A percentile compares a stretch with the other conserved stretches of the same genome.
These are phyloP conservation scores for Aspergillus fumigatus DNA, from an alignment of 2,329 filamentous ascomycete genomes.

Conservation along the genomic window DNA sequence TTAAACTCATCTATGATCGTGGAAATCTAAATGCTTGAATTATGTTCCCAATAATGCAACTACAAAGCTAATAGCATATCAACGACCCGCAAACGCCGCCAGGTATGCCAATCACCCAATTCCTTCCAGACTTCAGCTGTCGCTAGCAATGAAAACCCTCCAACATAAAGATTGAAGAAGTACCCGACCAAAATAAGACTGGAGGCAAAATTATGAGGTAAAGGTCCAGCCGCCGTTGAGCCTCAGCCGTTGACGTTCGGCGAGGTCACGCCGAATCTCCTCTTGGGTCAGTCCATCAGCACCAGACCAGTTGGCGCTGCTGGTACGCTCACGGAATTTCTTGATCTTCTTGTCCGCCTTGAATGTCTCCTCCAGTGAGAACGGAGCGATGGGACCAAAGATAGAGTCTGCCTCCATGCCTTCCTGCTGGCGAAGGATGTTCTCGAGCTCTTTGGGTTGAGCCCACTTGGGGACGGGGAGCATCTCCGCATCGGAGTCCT, in stretches of 20 bases:
- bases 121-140: constrained; percentile 5
- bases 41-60: background rate
- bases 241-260: constrained; percentile 72
- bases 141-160: constrained; percentile 1
- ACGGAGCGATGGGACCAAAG: constrained; percentile 80
- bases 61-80: constrained; percentile 17
- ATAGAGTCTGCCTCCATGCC: constrained; percentile 70
- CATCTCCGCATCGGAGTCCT: constrained; percentile 60
- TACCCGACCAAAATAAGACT: background rate
- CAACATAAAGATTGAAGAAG: background rate
- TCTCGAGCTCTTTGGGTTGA: constrained; percentile 75
- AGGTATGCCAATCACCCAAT: constrained; percentile 3
- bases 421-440: constrained; percentile 75
- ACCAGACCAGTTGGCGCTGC: constrained; percentile 88
- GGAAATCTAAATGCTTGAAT: background rate
- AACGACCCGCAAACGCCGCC: background rate
- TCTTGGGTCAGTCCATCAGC: constrained; percentile 81
- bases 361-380: constrained; percentile 97
- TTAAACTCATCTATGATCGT: background rate
- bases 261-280: constrained; percentile 75
- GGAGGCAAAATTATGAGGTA: constrained; percentile 38
- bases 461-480: constrained; percentile 77
- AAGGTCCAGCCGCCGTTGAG: constrained; percentile 84
- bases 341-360: constrained; percentile 81
- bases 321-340: constrained; percentile 85